phyloP scores from a whole-genome alignment of 768 basidiomycete genomes.

The Mycena amicta region DNA sequence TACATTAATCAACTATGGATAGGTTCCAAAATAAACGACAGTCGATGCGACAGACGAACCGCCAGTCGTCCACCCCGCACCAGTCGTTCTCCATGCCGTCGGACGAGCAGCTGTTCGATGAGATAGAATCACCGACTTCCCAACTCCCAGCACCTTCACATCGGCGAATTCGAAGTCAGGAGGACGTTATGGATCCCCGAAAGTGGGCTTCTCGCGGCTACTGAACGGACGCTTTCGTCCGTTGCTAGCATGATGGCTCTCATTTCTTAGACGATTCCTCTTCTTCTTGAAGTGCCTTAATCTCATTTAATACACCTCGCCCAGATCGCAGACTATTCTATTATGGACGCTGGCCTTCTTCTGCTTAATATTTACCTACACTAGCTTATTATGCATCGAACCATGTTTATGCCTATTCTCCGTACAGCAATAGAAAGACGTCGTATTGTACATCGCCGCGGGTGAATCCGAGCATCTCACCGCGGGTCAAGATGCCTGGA shows the following conservation, averaged over 20 bases:
- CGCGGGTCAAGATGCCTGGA: no score
- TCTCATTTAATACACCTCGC: conserved; percentile 36
- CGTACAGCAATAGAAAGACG: background rate
- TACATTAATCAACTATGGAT: conserved; percentile 23
- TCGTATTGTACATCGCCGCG: background rate
- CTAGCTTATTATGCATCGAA: conserved; percentile 1
- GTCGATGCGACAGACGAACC: conserved; percentile 77
- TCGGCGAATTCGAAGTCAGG: conserved; percentile 46
- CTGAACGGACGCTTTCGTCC: conserved; percentile 39
- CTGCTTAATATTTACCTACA: conserved; percentile 15
- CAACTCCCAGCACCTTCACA: conserved; percentile 36
- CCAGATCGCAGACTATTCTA: conserved; percentile 15
- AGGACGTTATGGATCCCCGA: conserved; percentile 46
- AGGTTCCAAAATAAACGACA: conserved; percentile 92
- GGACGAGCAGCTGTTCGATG: conserved; percentile 42
- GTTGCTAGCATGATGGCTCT: conserved; percentile 28
- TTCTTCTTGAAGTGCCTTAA: conserved; percentile 37
- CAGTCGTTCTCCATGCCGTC: conserved; percentile 50
- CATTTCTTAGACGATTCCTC: conserved; percentile 25
- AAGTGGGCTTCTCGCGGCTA: conserved; percentile 52
- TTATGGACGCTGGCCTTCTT: conserved; percentile 10
- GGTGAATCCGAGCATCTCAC: background rate
- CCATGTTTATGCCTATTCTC: background rate
- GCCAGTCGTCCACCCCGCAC: conserved; percentile 59
- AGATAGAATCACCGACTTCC: conserved; percentile 38